phyloP scores from a whole-genome alignment of 2,329 filamentous ascomycete species.

The Claviceps capensis region DNA sequence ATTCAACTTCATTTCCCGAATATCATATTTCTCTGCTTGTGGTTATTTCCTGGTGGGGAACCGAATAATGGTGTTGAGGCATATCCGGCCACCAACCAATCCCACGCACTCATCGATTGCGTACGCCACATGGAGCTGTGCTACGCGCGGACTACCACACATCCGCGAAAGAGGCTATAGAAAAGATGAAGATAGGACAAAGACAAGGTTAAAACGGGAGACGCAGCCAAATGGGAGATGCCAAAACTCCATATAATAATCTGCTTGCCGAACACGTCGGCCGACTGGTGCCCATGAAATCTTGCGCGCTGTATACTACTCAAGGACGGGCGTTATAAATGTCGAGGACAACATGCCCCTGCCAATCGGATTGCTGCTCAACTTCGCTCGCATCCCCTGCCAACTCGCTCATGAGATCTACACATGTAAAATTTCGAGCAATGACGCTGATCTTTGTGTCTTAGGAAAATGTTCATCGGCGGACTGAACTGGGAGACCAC shows the following conservation, averaged over 20 bases:
- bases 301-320: neutral
- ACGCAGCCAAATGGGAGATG: neutral
- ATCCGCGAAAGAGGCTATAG: neutral
- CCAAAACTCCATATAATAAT: neutral
- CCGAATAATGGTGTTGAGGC: neutral
- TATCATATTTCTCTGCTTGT: neutral
- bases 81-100: neutral
- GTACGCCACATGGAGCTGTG: neutral
- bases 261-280: neutral
- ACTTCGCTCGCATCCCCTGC: neutral
- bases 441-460: constrained; percentile 3
- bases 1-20: neutral
- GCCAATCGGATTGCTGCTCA: neutral
- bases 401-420: neutral
- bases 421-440: neutral
- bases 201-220: neutral
- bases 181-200: neutral
- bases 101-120: neutral
- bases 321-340: neutral
- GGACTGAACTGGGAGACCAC: constrained; percentile 98
- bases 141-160: neutral
- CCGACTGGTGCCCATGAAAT: neutral
- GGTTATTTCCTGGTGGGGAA: neutral
- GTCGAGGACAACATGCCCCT: neutral
- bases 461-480: constrained; percentile 99